These are phyloP conservation scores for Termitomyces sp. DNA, from an alignment of 768 basidiomycete genomes.

Conservation along the genomic window DNA sequence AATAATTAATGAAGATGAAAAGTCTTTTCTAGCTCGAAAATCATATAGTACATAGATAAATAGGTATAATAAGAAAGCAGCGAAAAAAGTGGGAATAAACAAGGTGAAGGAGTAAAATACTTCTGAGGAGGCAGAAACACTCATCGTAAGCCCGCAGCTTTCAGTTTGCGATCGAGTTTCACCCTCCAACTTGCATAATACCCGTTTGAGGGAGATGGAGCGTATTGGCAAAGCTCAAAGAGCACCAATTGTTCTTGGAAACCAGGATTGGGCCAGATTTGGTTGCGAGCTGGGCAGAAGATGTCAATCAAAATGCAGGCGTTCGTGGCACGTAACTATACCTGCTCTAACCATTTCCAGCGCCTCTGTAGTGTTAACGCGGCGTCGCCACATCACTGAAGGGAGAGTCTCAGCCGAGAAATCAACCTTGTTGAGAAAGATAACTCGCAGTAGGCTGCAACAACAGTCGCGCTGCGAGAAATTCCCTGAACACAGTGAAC, in stretches of 20 bases:
- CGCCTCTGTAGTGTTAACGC: conserved; percentile 52
- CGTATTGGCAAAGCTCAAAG: conserved; percentile 69
- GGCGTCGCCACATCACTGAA: conserved; percentile 66
- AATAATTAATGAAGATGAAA: conserved; percentile 1
- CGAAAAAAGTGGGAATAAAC: not conserved
- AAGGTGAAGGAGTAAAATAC: not conserved
- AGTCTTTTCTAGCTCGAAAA: not conserved
- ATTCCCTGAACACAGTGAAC: conserved; percentile 67
- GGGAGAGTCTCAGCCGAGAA: conserved; percentile 3
- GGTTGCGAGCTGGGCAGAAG: conserved; percentile 52
- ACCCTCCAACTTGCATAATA: conserved; percentile 65
- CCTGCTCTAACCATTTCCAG: conserved; percentile 58
- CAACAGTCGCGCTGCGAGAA: conserved; percentile 63
- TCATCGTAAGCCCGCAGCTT: conserved; percentile 32
- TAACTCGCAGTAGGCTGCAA: conserved; percentile 70
- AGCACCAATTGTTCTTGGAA: conserved; percentile 76
- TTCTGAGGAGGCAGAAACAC: conserved; percentile 9
- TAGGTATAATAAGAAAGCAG: not conserved
- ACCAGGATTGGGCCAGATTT: conserved; percentile 76
- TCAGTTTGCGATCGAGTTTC: conserved; percentile 45
- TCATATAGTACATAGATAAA: conserved; percentile 4
- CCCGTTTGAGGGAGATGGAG: conserved; percentile 52
- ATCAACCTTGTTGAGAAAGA: not conserved
- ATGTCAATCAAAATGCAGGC: not conserved
- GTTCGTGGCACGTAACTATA: conserved; percentile 20